phyloP scores from a whole-genome alignment of 75 land plant species.

The Selaginella moellendorffii region DNA sequence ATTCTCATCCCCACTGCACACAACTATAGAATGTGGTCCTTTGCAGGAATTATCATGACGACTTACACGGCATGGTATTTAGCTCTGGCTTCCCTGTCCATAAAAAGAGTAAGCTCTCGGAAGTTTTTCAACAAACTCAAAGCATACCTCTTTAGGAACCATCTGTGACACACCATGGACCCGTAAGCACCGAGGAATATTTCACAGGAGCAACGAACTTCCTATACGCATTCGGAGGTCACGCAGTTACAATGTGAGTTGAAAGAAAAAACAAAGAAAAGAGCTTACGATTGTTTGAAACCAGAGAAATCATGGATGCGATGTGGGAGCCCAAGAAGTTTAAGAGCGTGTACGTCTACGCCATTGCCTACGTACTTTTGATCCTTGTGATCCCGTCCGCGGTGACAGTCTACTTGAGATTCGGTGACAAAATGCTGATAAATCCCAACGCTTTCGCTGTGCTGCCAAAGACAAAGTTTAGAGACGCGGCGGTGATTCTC shows the following conservation, averaged over 20 bases:
- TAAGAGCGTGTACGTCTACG: background rate
- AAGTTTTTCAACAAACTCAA: background rate
- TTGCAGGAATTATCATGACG: background rate
- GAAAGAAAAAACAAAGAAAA: background rate
- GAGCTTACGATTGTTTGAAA: background rate
- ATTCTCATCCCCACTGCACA: background rate
- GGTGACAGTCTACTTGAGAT: background rate
- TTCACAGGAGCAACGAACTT: background rate
- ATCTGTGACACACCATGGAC: background rate
- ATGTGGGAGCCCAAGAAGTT: background rate
- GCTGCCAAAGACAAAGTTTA: background rate
- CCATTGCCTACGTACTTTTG: background rate
- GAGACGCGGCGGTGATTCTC: background rate
- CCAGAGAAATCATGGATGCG: background rate
- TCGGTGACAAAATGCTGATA: background rate
- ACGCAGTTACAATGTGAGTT: background rate
- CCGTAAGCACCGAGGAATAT: background rate
- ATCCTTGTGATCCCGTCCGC: background rate
- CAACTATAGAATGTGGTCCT: background rate
- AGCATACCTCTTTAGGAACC: background rate
- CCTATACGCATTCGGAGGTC: background rate
- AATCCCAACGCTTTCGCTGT: background rate
- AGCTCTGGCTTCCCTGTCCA: background rate
- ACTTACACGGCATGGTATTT: background rate
- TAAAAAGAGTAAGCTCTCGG: background rate